phyloP scores from a whole-genome alignment of 192 early-diverging fungal species.

The Coemansia javaensis region DNA sequence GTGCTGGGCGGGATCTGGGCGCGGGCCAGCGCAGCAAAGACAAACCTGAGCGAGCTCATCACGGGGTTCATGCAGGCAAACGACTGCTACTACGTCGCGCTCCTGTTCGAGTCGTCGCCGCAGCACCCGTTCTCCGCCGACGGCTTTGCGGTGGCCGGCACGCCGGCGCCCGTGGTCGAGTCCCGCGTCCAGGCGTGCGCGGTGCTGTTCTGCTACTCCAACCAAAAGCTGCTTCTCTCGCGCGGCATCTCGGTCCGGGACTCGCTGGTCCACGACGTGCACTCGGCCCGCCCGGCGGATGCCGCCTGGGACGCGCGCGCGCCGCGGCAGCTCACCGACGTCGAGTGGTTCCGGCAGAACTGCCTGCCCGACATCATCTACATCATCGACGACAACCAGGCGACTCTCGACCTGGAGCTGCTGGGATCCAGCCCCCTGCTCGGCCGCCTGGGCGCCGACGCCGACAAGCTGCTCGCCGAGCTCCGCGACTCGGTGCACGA shows the following conservation, averaged over 20 bases:
- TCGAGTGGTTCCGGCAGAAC: slow-evolving; percentile 48
- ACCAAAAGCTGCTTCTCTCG: slow-evolving; percentile 22
- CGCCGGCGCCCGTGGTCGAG: slow-evolving; percentile 30
- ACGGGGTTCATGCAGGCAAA: slow-evolving; percentile 26
- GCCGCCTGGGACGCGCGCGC: background rate
- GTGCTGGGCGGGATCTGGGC: slow-evolving; percentile 36
- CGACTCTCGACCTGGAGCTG: slow-evolving; percentile 34
- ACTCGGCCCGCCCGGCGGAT: slow-evolving; percentile 4
- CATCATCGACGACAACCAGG: slow-evolving; percentile 20
- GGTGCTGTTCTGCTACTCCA: slow-evolving; percentile 37
- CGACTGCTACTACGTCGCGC: slow-evolving; percentile 44
- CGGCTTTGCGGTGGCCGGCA: slow-evolving; percentile 37
- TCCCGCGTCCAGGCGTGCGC: slow-evolving; percentile 45
- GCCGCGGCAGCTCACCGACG: slow-evolving; percentile 15
- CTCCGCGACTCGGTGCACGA: slow-evolving; percentile 25
- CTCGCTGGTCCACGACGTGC: slow-evolving; percentile 27
- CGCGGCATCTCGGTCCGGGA: slow-evolving; percentile 18
- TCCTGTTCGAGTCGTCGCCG: slow-evolving; percentile 46
- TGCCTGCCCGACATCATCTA: slow-evolving; percentile 43
- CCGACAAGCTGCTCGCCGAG: slow-evolving; percentile 36
- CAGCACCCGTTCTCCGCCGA: slow-evolving; percentile 28
- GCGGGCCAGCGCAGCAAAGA: slow-evolving; percentile 18
- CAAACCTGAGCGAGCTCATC: slow-evolving; percentile 20
- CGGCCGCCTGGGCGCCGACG: slow-evolving; percentile 16
- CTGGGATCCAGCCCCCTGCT: slow-evolving; percentile 41